Conservation (phyloP, 768 basidiomycete genomes). For the Kwoniella dendrophila region DNA sequence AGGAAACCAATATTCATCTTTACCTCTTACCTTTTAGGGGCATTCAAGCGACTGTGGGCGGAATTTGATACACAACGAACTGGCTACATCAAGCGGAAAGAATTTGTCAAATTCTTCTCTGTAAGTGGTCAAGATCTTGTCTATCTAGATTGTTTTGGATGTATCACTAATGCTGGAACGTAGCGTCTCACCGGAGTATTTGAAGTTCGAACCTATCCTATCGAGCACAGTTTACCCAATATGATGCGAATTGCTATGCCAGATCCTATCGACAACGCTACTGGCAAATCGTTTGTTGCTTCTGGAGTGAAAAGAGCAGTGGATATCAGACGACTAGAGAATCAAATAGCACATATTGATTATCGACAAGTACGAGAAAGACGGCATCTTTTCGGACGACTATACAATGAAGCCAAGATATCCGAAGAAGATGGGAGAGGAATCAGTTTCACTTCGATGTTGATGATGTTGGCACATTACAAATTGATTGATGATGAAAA, state of each 20-base stretch:
- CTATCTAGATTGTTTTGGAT: background rate
- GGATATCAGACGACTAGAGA: slow-evolving; percentile 67
- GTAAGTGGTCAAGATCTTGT: slow-evolving; percentile 62
- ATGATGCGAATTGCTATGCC: slow-evolving; percentile 63
- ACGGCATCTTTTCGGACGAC: slow-evolving; percentile 68
- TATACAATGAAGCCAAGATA: slow-evolving; percentile 85
- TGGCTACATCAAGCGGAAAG: slow-evolving; percentile 71
- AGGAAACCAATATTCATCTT: background rate
- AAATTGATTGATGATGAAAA: slow-evolving; percentile 87
- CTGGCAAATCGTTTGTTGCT: slow-evolving; percentile 32
- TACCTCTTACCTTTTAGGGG: slow-evolving; percentile 36
- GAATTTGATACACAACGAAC: slow-evolving; percentile 77
- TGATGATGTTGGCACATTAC: slow-evolving; percentile 83
- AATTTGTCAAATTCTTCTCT: slow-evolving; percentile 76
- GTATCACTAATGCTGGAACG: background rate
- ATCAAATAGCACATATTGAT: slow-evolving; percentile 68
- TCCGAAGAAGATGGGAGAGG: slow-evolving; percentile 72
- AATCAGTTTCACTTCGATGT: slow-evolving; percentile 88
- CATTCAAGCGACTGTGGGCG: slow-evolving; percentile 93
- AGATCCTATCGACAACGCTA: slow-evolving; percentile 41
- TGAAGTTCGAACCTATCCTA: slow-evolving; percentile 81
- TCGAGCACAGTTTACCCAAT: slow-evolving; percentile 66
- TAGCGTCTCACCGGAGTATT: slow-evolving; percentile 84
- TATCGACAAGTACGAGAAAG: slow-evolving; percentile 66
- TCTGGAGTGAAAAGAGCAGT: slow-evolving; percentile 56